Percentiles rank a stretch among this genome's conserved stretches.
These are phyloP conservation scores for Penicillium sclerotigenum DNA, from an alignment of 2,329 filamentous ascomycete species.

Conservation along the genomic window DNA sequence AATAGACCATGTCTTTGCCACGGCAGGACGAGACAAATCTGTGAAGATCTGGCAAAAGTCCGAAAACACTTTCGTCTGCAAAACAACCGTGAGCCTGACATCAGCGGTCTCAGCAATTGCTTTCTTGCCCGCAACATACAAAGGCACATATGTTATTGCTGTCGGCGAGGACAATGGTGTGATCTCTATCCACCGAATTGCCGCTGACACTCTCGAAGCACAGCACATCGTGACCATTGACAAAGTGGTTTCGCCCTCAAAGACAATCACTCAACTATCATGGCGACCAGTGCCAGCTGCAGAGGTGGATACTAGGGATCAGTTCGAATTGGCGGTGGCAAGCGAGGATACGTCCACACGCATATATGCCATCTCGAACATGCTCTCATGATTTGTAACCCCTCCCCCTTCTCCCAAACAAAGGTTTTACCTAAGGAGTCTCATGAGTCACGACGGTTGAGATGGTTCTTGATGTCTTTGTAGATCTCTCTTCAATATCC, in stretches of 20 bases:
- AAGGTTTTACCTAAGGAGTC: neutral
- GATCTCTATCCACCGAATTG: conserved; percentile 43
- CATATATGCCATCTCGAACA: conserved; percentile 37
- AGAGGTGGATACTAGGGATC: conserved; percentile 12
- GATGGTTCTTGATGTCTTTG: neutral
- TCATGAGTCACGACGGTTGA: conserved; percentile 10
- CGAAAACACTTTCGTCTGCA: conserved; percentile 50
- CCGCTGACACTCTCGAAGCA: conserved; percentile 29
- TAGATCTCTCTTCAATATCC: neutral
- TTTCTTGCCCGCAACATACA: conserved; percentile 48
- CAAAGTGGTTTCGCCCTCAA: conserved; percentile 54
- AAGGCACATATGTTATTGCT: conserved; percentile 40
- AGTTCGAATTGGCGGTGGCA: conserved; percentile 43
- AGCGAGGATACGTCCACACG: conserved; percentile 47
- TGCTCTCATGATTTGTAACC: conserved; percentile 27
- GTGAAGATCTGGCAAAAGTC: conserved; percentile 66
- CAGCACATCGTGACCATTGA: conserved; percentile 34
- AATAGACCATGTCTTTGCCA: conserved; percentile 63
- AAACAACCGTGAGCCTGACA: conserved; percentile 53
- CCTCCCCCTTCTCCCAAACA: no score
- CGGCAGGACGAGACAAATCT: conserved; percentile 83
- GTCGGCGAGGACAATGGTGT: conserved; percentile 49
- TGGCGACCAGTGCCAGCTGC: conserved; percentile 57
- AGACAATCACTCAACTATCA: conserved; percentile 63
- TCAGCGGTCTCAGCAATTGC: conserved; percentile 69